Evolutionary conservation across 345 rosid genomes (phyloP), one percentile per base, ranked within the genome.

Genomic region (Pugionium dolabratum): DNA sequence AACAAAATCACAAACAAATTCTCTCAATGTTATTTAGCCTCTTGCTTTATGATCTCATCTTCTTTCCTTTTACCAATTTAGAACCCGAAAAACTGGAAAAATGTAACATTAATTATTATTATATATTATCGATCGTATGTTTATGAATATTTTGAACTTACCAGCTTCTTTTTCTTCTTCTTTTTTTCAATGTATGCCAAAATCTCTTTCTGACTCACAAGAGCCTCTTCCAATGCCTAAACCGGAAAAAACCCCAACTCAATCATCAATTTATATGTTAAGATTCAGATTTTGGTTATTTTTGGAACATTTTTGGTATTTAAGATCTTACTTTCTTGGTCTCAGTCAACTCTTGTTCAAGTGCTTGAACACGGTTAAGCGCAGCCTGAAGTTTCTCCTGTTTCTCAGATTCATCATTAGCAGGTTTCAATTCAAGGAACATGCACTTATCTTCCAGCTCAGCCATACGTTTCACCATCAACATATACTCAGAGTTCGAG

Each of bases 371-470:
- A 2, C 95, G 86, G 70, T 55, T 76, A 28, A 94, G 52, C 1
- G 99, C 92, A 34, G 86, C 81, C 39, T 76, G 76, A 69, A 94
- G 77, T 86, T 86, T 79, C 75, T 83, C 85, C 81, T 86, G 94
- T 66, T 90, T 93, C 61, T 86, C 97, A 6, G 85, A 75, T 0
- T 87, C 79, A 63, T 86, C 75, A 50, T 64, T 27, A 30, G 76
- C 49, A 6, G 83, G 80, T 72, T 78, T 83, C 39, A 46, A 8
- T n/a, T 68, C 70, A 56, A 93, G 81, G 47, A 39, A 54, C 54
- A 39, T 78, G 63, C 83, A 76, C 69, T 76, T 86, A 59, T 88
- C 88, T 76, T 93, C 97, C 75, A 90, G 51, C 28, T 84, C 86
- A 31, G 90, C 83, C 89, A 93, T 84, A 56, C 97, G 90, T 69